These are phyloP conservation scores for Exserohilum turcica DNA, from an alignment of 2,329 filamentous ascomycete genomes.

Conservation along the genomic window DNA sequence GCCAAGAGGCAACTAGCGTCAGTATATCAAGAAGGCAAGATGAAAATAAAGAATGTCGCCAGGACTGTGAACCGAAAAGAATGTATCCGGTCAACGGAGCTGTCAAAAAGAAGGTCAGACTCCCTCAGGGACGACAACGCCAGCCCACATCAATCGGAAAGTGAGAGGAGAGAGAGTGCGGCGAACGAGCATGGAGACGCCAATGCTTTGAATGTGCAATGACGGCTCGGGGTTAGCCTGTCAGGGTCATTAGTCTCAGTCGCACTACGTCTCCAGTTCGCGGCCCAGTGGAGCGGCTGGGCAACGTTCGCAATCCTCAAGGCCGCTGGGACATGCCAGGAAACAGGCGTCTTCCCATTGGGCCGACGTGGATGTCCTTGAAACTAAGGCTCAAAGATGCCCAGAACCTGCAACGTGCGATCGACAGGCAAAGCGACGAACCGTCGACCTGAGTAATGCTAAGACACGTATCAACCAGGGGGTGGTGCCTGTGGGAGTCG, in stretches of 20 bases:
- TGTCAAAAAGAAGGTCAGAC: conserved; percentile 25
- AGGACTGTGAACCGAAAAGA: conserved; percentile 35
- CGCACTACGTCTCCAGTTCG: conserved; percentile 33
- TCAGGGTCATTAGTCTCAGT: conserved; percentile 23
- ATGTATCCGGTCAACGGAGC: conserved; percentile 41
- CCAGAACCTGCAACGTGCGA: conserved; percentile 19
- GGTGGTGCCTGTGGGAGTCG: conserved; percentile 4
- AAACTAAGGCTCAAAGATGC: conserved; percentile 28
- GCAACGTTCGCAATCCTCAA: conserved; percentile 12
- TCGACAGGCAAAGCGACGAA: conserved; percentile 10
- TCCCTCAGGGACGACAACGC: conserved; percentile 8
- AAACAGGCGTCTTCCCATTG: conserved; percentile 22
- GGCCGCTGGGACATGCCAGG: conserved; percentile 9
- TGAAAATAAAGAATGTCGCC: conserved; percentile 26
- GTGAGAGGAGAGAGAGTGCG: conserved; percentile 25
- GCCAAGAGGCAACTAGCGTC: conserved; percentile 10
- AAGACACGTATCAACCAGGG: conserved; percentile 4
- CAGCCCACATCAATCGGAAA: conserved; percentile 21
- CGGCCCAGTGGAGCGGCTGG: conserved; percentile 21
- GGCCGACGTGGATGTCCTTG: conserved; percentile 27
- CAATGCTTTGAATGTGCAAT: conserved; percentile 38
- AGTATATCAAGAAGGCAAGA: conserved; percentile 8
- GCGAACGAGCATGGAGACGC: conserved; percentile 30
- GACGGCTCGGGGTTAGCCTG: conserved; percentile 24
- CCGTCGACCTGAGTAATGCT: conserved; percentile 1